These are phyloP conservation scores for Candida ulmi DNA, from an alignment of 805 yeast species.

Conservation along the genomic window DNA sequence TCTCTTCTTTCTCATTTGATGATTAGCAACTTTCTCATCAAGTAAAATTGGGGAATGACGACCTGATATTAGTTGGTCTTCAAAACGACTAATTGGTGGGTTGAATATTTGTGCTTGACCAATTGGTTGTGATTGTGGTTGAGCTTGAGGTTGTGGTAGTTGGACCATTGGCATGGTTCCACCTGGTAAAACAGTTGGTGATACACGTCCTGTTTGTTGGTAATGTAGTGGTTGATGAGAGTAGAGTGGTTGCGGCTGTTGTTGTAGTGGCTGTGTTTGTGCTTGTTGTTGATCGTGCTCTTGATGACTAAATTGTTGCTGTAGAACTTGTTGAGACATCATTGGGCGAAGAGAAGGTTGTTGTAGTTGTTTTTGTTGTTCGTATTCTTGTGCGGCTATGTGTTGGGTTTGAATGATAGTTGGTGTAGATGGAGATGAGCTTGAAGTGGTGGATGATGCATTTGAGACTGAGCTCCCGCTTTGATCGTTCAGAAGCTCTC, in stretches of 20 bases:
- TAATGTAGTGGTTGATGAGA: conserved; percentile 1
- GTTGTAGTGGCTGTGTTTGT: no score
- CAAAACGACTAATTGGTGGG: background rate
- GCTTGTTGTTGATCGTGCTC: no score
- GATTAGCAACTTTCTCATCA: conserved; percentile 5
- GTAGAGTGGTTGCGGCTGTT: no score
- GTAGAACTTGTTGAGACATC: background rate
- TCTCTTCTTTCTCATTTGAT: conserved; percentile 36
- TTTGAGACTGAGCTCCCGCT: no score
- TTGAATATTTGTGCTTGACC: background rate
- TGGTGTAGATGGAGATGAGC: background rate
- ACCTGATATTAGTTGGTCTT: background rate
- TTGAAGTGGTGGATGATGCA: background rate
- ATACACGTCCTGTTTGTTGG: conserved; percentile 2
- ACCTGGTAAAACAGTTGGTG: background rate
- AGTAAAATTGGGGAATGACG: conserved; percentile 2
- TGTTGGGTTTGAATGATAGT: background rate
- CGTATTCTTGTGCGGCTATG: conserved; percentile 3
- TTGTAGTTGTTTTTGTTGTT: conserved; percentile 3
- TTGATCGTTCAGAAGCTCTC: conserved; percentile 4
- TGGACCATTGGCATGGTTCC: no score
- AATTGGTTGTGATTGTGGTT: no score
- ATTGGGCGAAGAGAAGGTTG: background rate
- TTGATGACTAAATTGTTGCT: conserved; percentile 1
- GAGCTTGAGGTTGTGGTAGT: no score